Evolutionary conservation across 2,329 filamentous ascomycete genomes (phyloP), one percentile per base, ranked within the genome.

Genomic region (Fusarium heterosporum): DNA sequence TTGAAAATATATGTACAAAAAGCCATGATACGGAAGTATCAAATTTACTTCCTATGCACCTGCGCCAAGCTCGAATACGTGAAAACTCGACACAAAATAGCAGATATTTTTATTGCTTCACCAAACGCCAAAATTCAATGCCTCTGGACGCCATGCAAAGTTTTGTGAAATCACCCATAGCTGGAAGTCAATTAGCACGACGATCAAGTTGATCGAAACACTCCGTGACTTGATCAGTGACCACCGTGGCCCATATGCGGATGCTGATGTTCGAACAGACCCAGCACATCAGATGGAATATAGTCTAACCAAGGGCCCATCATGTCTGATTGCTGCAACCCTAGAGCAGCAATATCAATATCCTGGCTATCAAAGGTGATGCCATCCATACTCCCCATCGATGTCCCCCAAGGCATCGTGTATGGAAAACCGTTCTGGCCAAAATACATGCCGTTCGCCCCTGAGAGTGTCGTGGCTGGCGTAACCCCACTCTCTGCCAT

Each of bases 331-430:
- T 80, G 79, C 2, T 81, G 79, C 38, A 84, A 62, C 0, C 87
- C 89, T 17, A 93, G 78, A 6, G 86, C 80, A 25, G 85, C 87
- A 82, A 94, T 90, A 66, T 94, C 90, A 32, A 95, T 87, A 66
- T 94, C 90, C 65, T 92, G 90, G 61, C 87, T 90, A 74, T 93
- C 88, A 67, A 94, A 92, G 63, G 91, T 89, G 78, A 93, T 90
- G 65, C 80, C 78, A 45, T 84, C 80, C 62, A 81, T 78, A 53
- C 74, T 78, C 9, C 76, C 75, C 64, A 74, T 71, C 3, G 73
- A 68, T 7, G 71, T 67, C n/a, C 62, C 71, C 77, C 77, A 79
- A 2, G 70, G 58, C 46, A 76, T 69, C 14, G 70, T 70, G 36
- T 74, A 77, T 4, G 75, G 57, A 32, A 77, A 69, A 28, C 45